These are phyloP conservation scores for Davidsoniella virescens DNA, from an alignment of 2,329 filamentous ascomycete species.

Conservation along the genomic window DNA sequence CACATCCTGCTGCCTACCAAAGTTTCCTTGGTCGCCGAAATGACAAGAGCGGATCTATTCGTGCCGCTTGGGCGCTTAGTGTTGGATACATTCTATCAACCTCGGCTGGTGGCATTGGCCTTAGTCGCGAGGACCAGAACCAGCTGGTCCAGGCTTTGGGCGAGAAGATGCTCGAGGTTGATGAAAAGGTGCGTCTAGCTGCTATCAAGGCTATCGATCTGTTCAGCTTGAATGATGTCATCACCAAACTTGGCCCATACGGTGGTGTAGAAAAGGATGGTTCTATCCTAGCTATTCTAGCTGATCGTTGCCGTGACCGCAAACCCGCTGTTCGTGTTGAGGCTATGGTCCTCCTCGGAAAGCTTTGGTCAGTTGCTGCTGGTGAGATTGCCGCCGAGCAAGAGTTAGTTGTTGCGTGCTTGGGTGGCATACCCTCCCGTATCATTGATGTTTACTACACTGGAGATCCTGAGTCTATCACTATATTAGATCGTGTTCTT, in stretches of 20 bases:
- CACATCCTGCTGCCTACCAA: conserved; percentile 62
- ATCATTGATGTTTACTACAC: conserved; percentile 82
- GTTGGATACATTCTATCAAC: conserved; percentile 80
- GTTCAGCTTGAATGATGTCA: conserved; percentile 65
- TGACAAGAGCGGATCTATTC: conserved; percentile 70
- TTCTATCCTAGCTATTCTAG: conserved; percentile 66
- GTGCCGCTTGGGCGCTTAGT: conserved; percentile 72
- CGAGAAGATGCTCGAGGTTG: conserved; percentile 70
- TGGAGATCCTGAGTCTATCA: conserved; percentile 74
- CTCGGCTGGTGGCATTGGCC: conserved; percentile 73
- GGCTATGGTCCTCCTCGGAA: conserved; percentile 69
- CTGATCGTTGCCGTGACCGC: conserved; percentile 77
- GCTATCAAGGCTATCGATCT: conserved; percentile 72
- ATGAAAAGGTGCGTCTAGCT: conserved; percentile 80
- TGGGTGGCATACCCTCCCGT: conserved; percentile 67
- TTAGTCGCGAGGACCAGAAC: conserved; percentile 68
- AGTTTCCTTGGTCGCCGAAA: conserved; percentile 72
- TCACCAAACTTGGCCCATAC: conserved; percentile 62
- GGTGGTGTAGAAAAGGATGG: conserved; percentile 61
- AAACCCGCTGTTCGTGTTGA: conserved; percentile 68
- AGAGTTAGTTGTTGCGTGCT: conserved; percentile 55
- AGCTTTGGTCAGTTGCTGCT: conserved; percentile 84
- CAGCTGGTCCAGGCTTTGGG: conserved; percentile 57
- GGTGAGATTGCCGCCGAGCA: conserved; percentile 75
- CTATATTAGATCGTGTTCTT: conserved; percentile 67